Base-by-base conservation (phyloP, 306 rosid genomes). In the Coriaria nepalensis region DNA sequence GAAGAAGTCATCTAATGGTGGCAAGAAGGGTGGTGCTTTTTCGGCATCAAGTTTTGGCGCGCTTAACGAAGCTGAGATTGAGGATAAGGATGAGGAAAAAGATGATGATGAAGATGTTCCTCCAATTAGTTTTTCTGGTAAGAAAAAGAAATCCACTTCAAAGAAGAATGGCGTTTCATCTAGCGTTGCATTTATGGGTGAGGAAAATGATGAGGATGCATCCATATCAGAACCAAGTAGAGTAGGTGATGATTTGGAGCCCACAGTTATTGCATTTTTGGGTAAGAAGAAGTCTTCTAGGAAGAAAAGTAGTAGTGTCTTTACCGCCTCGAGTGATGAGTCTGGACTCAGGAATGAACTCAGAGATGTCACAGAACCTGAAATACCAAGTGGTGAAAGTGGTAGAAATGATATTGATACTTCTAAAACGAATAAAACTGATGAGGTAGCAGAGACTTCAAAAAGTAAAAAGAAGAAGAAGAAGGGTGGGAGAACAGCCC, bases 391-490 rank as follows among this genome's bases (percentile, higher is more conserved):
- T 42, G 37, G 42, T 33, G 72, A 62, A 55, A 45, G 55, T 60
- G 63, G 69, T 48, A 60, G 32, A 50, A 8, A 32, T 45, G 70
- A 49, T 67, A 68, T 60, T 45, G 70, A 51, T 46, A 57, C 56
- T 29, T 55, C 59, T 43, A 68, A 57, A 42, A 49, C 61, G 42
- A 71, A 15, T 46, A 85, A 71, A 74, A 71, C 36, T 66, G 83
- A 74, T 47, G 94, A 42, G 58, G 75, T 71, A 10, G 62, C 59
- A 47, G 96, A 68, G 57, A 64, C 79, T 52, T 82, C 83, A 32
- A 85, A 92, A 63, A 82, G 46, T 60, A 92, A 82, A 72, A 92
- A 85, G 72, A 92, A 90, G 75, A 90, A 90, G 71, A 90, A 92
- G 66, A 92, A 82, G 78, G 68, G 79, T 55, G 98, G 93, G 67